Conservation (phyloP, 306 rosid genomes). For the Prunus davidiana region DNA sequence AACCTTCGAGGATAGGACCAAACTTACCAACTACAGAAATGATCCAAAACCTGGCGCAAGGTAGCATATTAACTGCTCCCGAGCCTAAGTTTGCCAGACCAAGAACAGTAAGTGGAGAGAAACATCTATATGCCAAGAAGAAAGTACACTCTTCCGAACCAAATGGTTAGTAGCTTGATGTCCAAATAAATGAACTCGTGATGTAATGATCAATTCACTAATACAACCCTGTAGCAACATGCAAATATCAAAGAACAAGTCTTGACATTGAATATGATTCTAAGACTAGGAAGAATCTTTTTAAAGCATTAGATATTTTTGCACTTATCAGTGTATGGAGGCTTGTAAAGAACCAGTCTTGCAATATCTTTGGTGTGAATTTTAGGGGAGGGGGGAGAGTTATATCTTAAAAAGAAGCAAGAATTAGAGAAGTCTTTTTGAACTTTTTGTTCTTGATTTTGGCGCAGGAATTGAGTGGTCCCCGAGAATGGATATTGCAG, state of each 20-base stretch:
- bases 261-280: neutral
- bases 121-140: conserved; percentile 28
- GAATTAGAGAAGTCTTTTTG: no score
- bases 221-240: neutral
- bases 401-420: neutral
- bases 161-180: conserved; percentile 35
- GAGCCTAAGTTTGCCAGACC: conserved; percentile 56
- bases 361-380: neutral
- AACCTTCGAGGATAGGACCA: conserved; percentile 31
- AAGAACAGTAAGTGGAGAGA: conserved; percentile 13
- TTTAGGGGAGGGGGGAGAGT: neutral
- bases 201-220: neutral
- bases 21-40: conserved; percentile 23
- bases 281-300: neutral
- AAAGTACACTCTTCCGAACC: conserved; percentile 26
- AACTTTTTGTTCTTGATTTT: neutral
- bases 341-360: neutral
- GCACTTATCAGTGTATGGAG: neutral
- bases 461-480: conserved; percentile 56
- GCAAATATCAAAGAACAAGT: neutral
- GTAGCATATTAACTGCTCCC: conserved; percentile 25
- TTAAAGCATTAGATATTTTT: neutral
- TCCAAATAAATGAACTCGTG: neutral
- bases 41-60: conserved; percentile 27
- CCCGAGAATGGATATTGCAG: conserved; percentile 82